These are phyloP conservation scores for Xylaria sp. DNA, from an alignment of 2,329 filamentous ascomycete species.

Conservation along the genomic window DNA sequence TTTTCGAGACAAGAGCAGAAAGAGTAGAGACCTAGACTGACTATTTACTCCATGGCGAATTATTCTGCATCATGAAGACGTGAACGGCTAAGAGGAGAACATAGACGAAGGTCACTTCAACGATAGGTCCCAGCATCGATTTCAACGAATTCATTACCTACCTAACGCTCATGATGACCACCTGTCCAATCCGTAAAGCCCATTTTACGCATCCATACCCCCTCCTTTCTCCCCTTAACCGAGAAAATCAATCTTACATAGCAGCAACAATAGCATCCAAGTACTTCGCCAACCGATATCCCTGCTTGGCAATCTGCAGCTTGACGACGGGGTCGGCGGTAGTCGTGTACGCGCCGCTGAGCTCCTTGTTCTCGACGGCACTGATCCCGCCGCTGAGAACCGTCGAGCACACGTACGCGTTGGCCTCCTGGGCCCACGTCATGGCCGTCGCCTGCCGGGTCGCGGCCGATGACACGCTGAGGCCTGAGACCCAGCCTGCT, in stretches of 20 bases:
- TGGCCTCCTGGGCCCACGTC: constrained; percentile 56
- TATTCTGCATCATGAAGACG: background rate
- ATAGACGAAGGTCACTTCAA: background rate
- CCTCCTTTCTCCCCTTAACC: background rate
- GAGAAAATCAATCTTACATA: constrained; percentile 3
- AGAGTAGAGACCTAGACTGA: background rate
- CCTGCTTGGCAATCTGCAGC: constrained; percentile 59
- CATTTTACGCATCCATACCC: background rate
- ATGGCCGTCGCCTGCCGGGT: constrained; percentile 48
- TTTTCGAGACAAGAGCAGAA: background rate
- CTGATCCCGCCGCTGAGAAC: constrained; percentile 54
- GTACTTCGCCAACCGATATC: constrained; percentile 54
- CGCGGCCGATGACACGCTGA: constrained; percentile 50
- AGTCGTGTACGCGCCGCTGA: constrained; percentile 55
- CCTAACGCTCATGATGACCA: background rate
- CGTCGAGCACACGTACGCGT: constrained; percentile 57
- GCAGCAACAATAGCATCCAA: constrained; percentile 51
- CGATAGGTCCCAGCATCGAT: background rate
- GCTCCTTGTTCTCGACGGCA: constrained; percentile 55
- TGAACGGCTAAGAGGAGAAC: background rate
- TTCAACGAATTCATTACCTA: background rate
- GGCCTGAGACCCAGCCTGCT: constrained; percentile 52
- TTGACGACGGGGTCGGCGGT: constrained; percentile 54
- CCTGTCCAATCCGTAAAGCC: background rate
- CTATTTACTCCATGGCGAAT: background rate